Base-by-base conservation (phyloP, 2,329 filamentous ascomycete species). In the Plectosphaerella cucumerina region DNA sequence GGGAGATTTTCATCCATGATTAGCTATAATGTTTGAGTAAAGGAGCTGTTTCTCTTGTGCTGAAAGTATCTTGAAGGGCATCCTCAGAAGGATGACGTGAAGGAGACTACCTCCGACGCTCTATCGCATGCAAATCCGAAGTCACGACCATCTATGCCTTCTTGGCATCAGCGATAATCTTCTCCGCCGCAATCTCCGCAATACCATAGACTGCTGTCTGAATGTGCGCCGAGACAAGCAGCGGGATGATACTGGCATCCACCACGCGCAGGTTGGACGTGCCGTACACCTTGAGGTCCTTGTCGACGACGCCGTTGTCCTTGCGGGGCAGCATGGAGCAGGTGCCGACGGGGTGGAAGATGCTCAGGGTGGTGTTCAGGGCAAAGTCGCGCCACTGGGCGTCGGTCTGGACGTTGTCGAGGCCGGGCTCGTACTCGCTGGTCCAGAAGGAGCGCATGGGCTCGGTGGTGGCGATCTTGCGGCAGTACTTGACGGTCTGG, bases 201-300 rank as follows among this genome's bases (percentile, higher is more conserved):
- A 79, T 66, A 60, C 75, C 77, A 52, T 81, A 81, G 1, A 80
- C 73, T 1, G 72, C 70, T 33, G 75, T 77, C 57, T 80, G 76
- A 18, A 78, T 75, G 14, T 77, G 69, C 1, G 57, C 74, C 65
- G 62, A 76, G 62, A 52, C 71, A 62, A 65, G 72, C 65, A 77
- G 64, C 2, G 76, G 76, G n/a, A 80, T 71, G 18, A 77, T 59
- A 15, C 72, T 75, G 1, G 75, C 74, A 60, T 81, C 77, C 3
- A 72, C 70, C 3, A 80, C 68, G 5, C 76, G 69, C 11, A 80
- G 67, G 44, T 72, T 72, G 34, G 69, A 68, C 6, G 76, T 65
- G 0, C 76, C 77, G 49, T 79, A 72, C 0, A 81, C 76, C 46
- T 65, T 69, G 3, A 80, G 62, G 18, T 58, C 53, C 10, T 62